Evolutionary conservation across 768 basidiomycete species (phyloP).

Genomic region (Phaffia tasmanica): DNA sequence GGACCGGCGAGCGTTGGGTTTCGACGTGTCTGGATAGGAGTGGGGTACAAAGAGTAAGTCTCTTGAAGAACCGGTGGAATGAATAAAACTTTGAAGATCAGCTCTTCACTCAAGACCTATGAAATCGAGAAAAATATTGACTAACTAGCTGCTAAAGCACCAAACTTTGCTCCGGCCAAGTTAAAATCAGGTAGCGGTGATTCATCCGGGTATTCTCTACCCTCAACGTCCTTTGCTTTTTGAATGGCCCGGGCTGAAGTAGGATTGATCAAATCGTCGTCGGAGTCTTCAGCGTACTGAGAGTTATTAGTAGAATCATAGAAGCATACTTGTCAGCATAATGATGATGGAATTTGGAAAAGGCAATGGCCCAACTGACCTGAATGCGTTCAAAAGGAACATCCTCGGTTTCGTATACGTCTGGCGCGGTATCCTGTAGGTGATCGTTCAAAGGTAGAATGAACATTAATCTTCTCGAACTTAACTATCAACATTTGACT

Average conservation of each 20-base stretch:
- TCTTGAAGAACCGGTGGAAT: background rate
- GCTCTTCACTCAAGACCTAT: background rate
- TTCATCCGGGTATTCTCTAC: conserved; percentile 13
- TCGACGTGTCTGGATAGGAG: background rate
- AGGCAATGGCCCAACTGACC: background rate
- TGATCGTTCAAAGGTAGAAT: background rate
- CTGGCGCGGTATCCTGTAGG: conserved; percentile 70
- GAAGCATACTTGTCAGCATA: background rate
- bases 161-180: conserved; percentile 4
- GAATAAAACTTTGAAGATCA: background rate
- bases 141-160: conserved; percentile 17
- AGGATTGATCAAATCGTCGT: background rate
- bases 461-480: conserved; percentile 7
- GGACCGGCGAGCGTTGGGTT: conserved; percentile 8
- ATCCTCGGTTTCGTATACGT: conserved; percentile 87
- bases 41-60: conserved; percentile 26
- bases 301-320: background rate
- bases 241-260: background rate
- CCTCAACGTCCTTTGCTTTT: background rate
- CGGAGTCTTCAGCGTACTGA: conserved; percentile 1
- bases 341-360: background rate
- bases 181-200: conserved; percentile 14
- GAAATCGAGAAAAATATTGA: background rate
- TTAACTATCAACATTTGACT: conserved; percentile 33
- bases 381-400: conserved; percentile 33